Conservation (phyloP, 1,284 basidiomycete genomes). For the Ganoderma leucocontextum region DNA sequence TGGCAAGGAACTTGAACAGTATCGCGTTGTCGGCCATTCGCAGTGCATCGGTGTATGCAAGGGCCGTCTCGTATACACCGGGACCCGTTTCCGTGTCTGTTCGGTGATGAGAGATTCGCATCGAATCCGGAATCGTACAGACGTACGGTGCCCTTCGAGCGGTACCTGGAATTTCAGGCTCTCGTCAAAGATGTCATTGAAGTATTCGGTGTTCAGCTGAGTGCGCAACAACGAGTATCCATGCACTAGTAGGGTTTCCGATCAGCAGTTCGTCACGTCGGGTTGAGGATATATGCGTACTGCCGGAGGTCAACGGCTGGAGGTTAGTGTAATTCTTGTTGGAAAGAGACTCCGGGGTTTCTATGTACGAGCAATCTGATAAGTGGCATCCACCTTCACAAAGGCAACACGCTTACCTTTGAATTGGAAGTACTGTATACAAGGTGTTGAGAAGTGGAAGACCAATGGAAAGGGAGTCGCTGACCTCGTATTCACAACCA, state of each 20-base stretch:
- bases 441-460: slow-evolving; percentile 3
- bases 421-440: slow-evolving; percentile 90
- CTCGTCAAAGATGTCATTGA: slow-evolving; percentile 87
- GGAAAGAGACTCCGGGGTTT: slow-evolving; percentile 78
- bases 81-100: slow-evolving; percentile 96
- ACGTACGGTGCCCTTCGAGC: slow-evolving; percentile 92
- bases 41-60: slow-evolving; percentile 86
- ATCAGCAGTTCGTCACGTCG: background rate
- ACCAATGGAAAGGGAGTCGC: background rate
- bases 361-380: slow-evolving; percentile 48
- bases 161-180: slow-evolving; percentile 79
- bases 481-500: slow-evolving; percentile 91
- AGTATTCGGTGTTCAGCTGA: slow-evolving; percentile 90
- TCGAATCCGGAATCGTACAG: slow-evolving; percentile 2
- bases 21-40: slow-evolving; percentile 96
- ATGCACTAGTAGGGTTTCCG: slow-evolving; percentile 68
- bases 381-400: background rate
- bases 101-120: background rate
- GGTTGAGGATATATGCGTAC: slow-evolving; percentile 47
- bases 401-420: slow-evolving; percentile 60
- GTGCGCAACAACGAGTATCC: slow-evolving; percentile 92
- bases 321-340: slow-evolving; percentile 84
- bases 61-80: slow-evolving; percentile 92
- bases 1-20: slow-evolving; percentile 92
- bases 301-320: slow-evolving; percentile 88